These are phyloP conservation scores for Crotalaria pallida DNA, from an alignment of 306 rosid species.

Conservation along the genomic window DNA sequence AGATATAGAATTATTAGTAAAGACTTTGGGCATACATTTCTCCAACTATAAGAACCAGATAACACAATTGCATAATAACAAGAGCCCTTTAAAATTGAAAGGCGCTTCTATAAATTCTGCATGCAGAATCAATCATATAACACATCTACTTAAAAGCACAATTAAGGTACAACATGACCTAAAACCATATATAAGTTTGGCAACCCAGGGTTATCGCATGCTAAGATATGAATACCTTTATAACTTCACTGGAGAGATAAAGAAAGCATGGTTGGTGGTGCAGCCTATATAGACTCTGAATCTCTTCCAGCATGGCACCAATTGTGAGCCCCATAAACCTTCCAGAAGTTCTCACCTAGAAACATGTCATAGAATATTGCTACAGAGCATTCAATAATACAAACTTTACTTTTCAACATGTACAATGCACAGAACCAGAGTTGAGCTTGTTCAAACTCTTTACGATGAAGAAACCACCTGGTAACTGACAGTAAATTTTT, in stretches of 20 bases:
- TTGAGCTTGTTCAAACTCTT: slow-evolving; percentile 32
- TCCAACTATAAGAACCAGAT: background rate
- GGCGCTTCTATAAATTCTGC: background rate
- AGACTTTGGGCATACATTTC: background rate
- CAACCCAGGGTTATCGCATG: background rate
- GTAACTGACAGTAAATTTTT: slow-evolving; percentile 33
- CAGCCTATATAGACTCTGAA: slow-evolving; percentile 84
- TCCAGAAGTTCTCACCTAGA: slow-evolving; percentile 96
- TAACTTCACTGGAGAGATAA: slow-evolving; percentile 97
- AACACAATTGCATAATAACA: background rate
- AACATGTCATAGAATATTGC: slow-evolving; percentile 38
- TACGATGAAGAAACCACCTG: slow-evolving; percentile 33
- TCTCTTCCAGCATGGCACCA: slow-evolving; percentile 97
- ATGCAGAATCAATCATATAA: background rate
- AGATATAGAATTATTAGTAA: background rate
- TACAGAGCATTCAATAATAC: slow-evolving; percentile 32
- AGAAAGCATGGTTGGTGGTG: slow-evolving; percentile 98
- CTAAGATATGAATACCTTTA: slow-evolving; percentile 55
- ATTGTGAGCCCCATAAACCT: slow-evolving; percentile 93
- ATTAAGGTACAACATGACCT: background rate
- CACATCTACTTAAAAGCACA: background rate
- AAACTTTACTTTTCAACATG: slow-evolving; percentile 30
- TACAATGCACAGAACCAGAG: slow-evolving; percentile 33
- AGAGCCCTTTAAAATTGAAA: background rate
- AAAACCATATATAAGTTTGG: background rate